A percentile compares a stretch with the other conserved stretches of the same genome.
These are phyloP conservation scores for Aspergillus kassunensis DNA, from an alignment of 495 filamentous ascomycete genomes.

Conservation along the genomic window DNA sequence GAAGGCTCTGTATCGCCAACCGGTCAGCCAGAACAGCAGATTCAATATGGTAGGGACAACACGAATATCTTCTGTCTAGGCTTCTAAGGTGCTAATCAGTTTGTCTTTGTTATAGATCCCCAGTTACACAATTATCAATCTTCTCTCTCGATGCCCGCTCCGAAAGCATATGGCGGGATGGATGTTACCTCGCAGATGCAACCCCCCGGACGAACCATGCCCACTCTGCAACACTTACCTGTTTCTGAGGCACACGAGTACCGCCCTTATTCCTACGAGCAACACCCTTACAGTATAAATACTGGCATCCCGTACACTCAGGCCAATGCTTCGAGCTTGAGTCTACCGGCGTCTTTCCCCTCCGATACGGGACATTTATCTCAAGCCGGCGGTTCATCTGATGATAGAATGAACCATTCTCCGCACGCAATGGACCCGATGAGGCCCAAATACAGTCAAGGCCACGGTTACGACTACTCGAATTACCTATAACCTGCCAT, in stretches of 20 bases:
- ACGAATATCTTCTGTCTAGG: conserved; percentile 10
- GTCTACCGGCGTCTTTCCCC: conserved; percentile 32
- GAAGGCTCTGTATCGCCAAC: conserved; percentile 42
- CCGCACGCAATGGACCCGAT: conserved; percentile 27
- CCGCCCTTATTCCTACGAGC: conserved; percentile 34
- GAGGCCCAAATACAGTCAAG: conserved; percentile 28
- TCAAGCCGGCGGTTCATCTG: conserved; percentile 17
- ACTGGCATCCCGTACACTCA: conserved; percentile 31
- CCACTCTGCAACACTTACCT: conserved; percentile 29
- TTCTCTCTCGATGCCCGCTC: conserved; percentile 28
- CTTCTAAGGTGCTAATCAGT: conserved; percentile 10
- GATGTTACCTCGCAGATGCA: conserved; percentile 33
- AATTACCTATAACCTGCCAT: conserved; percentile 29
- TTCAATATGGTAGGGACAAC: conserved; percentile 21
- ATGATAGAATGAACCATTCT: conserved; percentile 26
- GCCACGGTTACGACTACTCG: conserved; percentile 37
- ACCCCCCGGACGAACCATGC: conserved; percentile 26
- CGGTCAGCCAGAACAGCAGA: conserved; percentile 27
- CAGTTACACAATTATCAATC: conserved; percentile 34
- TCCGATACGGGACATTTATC: conserved; percentile 25
- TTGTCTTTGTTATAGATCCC: conserved; percentile 18
- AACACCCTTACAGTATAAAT: conserved; percentile 27
- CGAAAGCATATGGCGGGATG: conserved; percentile 27
- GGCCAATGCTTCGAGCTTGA: conserved; percentile 37
- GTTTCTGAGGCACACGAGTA: conserved; percentile 35